phyloP scores from a whole-genome alignment of 306 rosid genomes.

The Spatholobus suberectus region DNA sequence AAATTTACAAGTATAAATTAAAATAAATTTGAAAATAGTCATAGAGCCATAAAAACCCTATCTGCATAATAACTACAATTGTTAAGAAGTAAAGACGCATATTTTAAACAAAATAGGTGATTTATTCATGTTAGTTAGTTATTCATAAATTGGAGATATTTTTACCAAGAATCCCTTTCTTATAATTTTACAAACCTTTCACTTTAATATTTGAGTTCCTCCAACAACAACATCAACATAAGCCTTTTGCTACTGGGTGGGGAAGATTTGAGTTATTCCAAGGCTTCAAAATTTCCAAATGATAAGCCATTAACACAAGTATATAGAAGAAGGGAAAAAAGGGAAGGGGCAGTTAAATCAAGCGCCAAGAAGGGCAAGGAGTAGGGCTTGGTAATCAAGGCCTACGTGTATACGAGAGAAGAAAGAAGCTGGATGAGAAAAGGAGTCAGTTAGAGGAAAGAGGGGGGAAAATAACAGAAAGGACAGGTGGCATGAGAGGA shows the following conservation, averaged over 20 bases:
- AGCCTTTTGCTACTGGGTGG: background rate
- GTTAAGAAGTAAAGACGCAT: slow-evolving; percentile 26
- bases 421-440: background rate
- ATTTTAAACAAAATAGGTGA: background rate
- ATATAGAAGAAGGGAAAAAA: background rate
- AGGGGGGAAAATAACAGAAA: background rate
- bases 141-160: slow-evolving; percentile 4
- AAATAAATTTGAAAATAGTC: slow-evolving; percentile 26
- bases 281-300: slow-evolving; percentile 9
- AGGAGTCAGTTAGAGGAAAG: background rate
- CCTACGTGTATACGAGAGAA: background rate
- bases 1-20: slow-evolving; percentile 1
- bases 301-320: background rate
- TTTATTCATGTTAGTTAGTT: background rate
- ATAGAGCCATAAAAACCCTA: slow-evolving; percentile 18
- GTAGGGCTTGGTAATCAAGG: background rate
- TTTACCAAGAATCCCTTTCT: background rate
- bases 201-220: slow-evolving; percentile 10
- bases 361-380: background rate
- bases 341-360: background rate
- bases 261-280: slow-evolving; percentile 2
- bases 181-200: background rate
- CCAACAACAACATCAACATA: background rate
- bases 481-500: background rate
- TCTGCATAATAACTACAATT: slow-evolving; percentile 15